A percentile compares a stretch with the other conserved stretches of the same genome.
phyloP scores from a whole-genome alignment of 148 eudicot genomes.

The Chenopodium suecicum region DNA sequence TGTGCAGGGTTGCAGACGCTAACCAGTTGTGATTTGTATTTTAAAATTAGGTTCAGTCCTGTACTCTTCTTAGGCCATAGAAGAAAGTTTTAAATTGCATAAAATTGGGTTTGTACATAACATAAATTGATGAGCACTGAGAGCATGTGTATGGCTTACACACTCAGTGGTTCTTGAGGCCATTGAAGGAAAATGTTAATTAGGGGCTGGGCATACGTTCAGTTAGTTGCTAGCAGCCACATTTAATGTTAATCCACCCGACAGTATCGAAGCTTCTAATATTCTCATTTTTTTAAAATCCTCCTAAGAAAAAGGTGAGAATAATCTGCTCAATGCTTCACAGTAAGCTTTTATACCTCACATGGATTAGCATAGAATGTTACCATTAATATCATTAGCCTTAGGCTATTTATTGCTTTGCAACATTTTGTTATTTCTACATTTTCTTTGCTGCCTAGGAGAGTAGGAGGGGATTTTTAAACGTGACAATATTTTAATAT shows the following conservation, averaged over 20 bases:
- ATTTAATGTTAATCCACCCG: background rate
- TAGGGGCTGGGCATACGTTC: background rate
- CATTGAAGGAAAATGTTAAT: background rate
- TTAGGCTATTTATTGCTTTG: background rate
- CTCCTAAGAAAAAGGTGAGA: background rate
- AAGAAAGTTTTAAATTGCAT: background rate
- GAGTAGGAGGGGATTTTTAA: background rate
- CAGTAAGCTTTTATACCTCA: background rate
- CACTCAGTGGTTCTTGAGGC: background rate
- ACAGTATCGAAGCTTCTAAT: background rate
- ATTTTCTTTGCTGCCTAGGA: background rate
- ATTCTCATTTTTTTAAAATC: background rate
- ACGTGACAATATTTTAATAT: too few relatives aligned
- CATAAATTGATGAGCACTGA: background rate
- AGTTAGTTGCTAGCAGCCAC: background rate
- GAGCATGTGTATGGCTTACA: background rate
- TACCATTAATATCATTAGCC: background rate
- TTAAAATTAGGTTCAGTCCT: background rate
- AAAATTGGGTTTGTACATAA: background rate
- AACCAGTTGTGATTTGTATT: background rate
- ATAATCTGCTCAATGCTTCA: background rate
- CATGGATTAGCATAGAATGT: background rate
- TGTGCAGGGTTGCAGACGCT: background rate
- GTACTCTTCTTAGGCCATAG: background rate
- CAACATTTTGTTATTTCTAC: too few relatives aligned